Base-by-base conservation (phyloP, 2,329 filamentous ascomycete genomes). In the Scolecobasidium constrictum region DNA sequence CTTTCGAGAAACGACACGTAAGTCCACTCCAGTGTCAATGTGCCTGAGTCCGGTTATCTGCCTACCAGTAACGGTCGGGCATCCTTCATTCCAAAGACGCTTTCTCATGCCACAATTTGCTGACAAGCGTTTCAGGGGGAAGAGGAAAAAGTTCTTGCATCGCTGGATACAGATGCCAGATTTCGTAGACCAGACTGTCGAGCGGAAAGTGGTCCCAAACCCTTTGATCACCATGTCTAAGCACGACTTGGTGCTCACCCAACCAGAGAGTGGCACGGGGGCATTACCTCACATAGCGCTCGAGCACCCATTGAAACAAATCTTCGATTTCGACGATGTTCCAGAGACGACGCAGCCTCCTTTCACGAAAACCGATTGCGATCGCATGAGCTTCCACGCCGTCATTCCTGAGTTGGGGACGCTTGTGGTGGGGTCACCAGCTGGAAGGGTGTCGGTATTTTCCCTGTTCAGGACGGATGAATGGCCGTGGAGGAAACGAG, bases 321-420 rank as follows among this genome's bases (percentile, higher is more conserved):
- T 4, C 11, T 15, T 35, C n/a, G 56, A 61, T 34, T 59, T 63
- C 2, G 49, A 62, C 5, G 51, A 49, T 18, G n/a, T n/a, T n/a
- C 55, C 57, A 41, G 31, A 46, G 58, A 47, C 53, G 41, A 39
- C 51, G 56, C 43, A 49, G 49, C 62, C 48, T 47, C 50, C 49
- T 41, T 23, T 20, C 35, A 53, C 61, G 48, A 47, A 50, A 45
- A 50, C 55, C 19, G 59, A 34, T 33, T 40, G 62, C 34, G 67
- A 78, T 49, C 71, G 77, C 5, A 60, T 85, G 17, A 79, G 72
- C 59, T 77, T 83, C 68, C 60, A 77, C 28, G 62, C 71, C 0
- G 69, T 78, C 40, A 75, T 88, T 1, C 80, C 81, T 0, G 78
- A 84, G 50, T 65, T 92, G 1, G 79, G 71, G n/a, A 64, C 87